Conservation (phyloP, 108 stramenopile genomes). For the Pseudonitzschia multistriata region DNA sequence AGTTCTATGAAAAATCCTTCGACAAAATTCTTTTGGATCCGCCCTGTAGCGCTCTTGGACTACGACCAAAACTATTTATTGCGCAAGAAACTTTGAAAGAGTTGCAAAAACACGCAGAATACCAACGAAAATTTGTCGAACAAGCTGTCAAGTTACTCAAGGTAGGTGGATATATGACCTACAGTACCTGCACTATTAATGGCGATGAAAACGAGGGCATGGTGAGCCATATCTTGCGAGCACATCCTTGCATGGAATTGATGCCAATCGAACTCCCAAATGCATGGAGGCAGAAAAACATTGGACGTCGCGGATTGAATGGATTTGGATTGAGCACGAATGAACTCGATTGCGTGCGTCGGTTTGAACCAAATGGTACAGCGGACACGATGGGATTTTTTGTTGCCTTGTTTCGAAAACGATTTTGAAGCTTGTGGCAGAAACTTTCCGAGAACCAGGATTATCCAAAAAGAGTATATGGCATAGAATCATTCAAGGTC, state of each 20-base stretch:
- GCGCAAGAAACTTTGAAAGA: constrained; percentile 38
- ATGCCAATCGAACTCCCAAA: constrained; percentile 34
- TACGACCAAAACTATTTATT: constrained; percentile 66
- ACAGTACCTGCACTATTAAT: constrained; percentile 73
- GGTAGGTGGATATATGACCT: constrained; percentile 65
- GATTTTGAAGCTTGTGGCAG: neutral
- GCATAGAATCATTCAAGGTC: neutral
- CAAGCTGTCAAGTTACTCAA: constrained; percentile 59
- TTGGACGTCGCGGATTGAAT: constrained; percentile 35
- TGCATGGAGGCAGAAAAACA: neutral
- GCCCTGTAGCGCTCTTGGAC: constrained; percentile 73
- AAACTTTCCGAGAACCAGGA: neutral
- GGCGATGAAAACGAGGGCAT: constrained; percentile 63
- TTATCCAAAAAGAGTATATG: neutral
- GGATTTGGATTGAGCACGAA: constrained; percentile 49
- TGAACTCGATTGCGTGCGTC: constrained; percentile 46
- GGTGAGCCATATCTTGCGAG: constrained; percentile 50
- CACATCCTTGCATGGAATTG: constrained; percentile 60
- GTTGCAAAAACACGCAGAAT: constrained; percentile 46
- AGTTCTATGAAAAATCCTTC: constrained; percentile 65
- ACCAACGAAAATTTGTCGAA: constrained; percentile 55
- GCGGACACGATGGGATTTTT: constrained; percentile 77
- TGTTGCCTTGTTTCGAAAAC: constrained; percentile 65
- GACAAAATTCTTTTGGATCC: constrained; percentile 79
- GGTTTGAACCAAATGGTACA: constrained; percentile 61